These are phyloP conservation scores for Diutina mesorugosa DNA, from an alignment of 1,139 yeast species.

Conservation along the genomic window DNA sequence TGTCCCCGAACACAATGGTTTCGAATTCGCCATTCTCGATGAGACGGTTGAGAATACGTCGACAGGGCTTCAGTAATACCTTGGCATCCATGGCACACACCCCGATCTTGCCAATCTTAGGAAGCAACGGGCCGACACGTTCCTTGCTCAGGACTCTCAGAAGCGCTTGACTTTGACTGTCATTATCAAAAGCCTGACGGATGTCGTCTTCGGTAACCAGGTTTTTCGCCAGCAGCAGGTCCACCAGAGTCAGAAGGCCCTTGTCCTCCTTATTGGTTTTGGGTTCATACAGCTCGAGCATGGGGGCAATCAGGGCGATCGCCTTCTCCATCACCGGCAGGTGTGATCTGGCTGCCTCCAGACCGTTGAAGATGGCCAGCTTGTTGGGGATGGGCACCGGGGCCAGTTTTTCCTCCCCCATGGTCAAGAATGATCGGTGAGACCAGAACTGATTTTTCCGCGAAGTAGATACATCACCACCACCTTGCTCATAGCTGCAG, in stretches of 20 bases:
- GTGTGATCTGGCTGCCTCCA: background rate
- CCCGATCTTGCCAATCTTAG: constrained; percentile 82
- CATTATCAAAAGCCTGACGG: background rate
- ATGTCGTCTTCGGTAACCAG: constrained; percentile 4
- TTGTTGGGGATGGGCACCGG: background rate
- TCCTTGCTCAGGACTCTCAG: background rate
- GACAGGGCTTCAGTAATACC: constrained; percentile 90
- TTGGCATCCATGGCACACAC: constrained; percentile 99
- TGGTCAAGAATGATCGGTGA: background rate
- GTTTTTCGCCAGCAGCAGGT: constrained; percentile 8
- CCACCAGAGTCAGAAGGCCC: constrained; percentile 10
- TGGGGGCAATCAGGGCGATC: constrained; percentile 70
- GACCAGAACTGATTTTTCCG: background rate
- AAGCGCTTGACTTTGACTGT: background rate
- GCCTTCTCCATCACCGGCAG: constrained; percentile 27
- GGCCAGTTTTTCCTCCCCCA: background rate
- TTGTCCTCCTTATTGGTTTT: constrained; percentile 47
- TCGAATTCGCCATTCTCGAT: constrained; percentile 94
- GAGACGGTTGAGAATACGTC: constrained; percentile 76
- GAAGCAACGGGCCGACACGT: constrained; percentile 13
- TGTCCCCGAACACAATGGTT: constrained; percentile 93
- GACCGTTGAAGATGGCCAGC: background rate
- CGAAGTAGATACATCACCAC: background rate
- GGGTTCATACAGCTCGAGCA: constrained; percentile 58
- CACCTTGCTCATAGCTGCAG: background rate